Evolutionary conservation across 2,329 filamentous ascomycete genomes (phyloP), one percentile per base, ranked within the genome.

Genomic region (Curvularia lunata): DNA sequence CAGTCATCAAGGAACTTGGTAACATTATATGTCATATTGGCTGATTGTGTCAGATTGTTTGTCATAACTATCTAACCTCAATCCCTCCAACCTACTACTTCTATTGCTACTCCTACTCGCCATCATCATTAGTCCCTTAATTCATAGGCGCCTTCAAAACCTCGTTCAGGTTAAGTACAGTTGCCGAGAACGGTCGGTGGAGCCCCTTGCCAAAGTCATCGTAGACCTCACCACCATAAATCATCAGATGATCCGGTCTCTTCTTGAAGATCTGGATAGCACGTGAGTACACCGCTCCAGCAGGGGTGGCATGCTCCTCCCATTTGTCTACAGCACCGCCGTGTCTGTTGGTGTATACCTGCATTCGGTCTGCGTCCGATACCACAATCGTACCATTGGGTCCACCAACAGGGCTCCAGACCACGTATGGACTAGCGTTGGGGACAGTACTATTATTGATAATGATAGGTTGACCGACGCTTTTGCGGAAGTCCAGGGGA

Each of bases 351-450:
- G 63, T 69, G 27, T 61, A 69, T 2, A 69, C 65, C 42, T 63
- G 64, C 3, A 47, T 32, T 7, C 54, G 45, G 43, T 66, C 60
- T 13, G 64, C 63, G 51, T 67, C 65, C 10, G 54, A 60, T 19
- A 67, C 66, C 2, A 67, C 49, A 19, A 66, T 67, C 0, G 62
- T 70, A 3, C 68, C 68, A 13, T 66, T 68, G 9, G 59, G 54
- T 3, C 68, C 68, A 7, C 66, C 65, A 1, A 63, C 9, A 4
- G 68, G 63, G n/a, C 52, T 66, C 68, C 68, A 70, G 37, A 66
- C 48, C 0, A 69, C 67, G 19, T 66, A 67, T 0, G 63, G 66
- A 18, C 52, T 57, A 3, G 63, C 65, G 37, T 66, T 68, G 4
- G 66, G 65, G 12, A 58, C 63, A 9, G 59, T 66, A 2, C 23